Conservation (phyloP, 208 protist species). For the Novymonas esmeraldas region DNA sequence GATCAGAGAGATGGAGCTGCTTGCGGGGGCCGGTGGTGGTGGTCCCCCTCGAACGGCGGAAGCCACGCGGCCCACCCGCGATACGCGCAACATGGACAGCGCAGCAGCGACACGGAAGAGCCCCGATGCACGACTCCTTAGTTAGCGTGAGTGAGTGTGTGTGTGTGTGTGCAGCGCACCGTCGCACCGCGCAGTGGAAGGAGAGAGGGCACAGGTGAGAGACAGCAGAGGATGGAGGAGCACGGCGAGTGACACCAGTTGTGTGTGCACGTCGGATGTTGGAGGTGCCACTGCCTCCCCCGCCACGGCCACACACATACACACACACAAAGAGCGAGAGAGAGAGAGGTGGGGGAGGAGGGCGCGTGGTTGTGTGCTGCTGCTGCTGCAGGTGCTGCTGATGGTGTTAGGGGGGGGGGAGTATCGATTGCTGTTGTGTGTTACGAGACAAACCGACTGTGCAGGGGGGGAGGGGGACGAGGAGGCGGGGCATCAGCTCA, state of each 20-base stretch:
- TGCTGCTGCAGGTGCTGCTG: not conserved
- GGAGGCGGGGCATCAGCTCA: constrained; percentile 20
- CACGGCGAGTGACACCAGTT: not conserved
- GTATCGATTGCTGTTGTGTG: not conserved
- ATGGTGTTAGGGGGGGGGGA: not conserved
- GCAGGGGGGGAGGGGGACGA: not conserved
- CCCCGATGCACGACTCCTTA: too few species aligned
- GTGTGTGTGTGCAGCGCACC: too few species aligned
- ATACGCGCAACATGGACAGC: constrained; percentile 2
- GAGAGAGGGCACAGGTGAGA: not conserved
- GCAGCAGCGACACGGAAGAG: too few species aligned
- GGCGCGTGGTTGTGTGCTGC: too few species aligned
- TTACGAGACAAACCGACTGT: not conserved
- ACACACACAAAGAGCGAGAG: not conserved
- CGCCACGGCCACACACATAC: too few species aligned
- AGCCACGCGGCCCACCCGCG: not conserved
- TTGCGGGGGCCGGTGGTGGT: not conserved
- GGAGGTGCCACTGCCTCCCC: too few species aligned
- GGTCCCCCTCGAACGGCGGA: not conserved
- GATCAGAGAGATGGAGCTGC: constrained; percentile 3
- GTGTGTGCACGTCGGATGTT: too few species aligned
- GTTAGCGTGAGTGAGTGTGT: not conserved
- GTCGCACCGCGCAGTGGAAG: too few species aligned
- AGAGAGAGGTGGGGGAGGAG: not conserved
- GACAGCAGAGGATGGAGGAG: not conserved